A percentile compares a stretch with the other conserved stretches of the same genome.
Evolutionary conservation across 208 protist species (phyloP).

Genomic region (Trichomonas gallinae): DNA sequence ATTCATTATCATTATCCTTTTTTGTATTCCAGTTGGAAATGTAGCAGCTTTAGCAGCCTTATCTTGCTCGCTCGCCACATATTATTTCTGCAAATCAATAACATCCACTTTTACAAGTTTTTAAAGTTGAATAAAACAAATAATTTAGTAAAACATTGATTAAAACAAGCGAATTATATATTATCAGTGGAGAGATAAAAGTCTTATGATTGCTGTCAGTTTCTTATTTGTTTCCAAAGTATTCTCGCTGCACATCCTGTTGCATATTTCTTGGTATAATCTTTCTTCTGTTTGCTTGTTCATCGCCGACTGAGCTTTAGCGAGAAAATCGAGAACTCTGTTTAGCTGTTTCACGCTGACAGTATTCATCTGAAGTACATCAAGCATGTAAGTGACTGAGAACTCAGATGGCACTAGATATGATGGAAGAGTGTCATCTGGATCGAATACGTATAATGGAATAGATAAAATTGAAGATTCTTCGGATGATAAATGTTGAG

Average conservation of each 20-base stretch:
- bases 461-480: background rate
- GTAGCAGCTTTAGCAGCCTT: too few species aligned
- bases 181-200: too few species aligned
- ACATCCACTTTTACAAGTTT: too few species aligned
- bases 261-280: background rate
- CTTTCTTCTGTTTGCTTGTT: background rate
- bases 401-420: background rate
- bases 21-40: too few species aligned
- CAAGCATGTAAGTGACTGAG: background rate
- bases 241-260: background rate
- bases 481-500: background rate
- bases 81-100: too few species aligned
- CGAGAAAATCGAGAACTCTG: background rate
- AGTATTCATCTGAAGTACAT: background rate
- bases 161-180: too few species aligned
- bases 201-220: background rate
- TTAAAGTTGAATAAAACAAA: too few species aligned
- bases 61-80: too few species aligned
- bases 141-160: too few species aligned
- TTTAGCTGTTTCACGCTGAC: background rate
- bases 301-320: background rate
- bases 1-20: too few species aligned
- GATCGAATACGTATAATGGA: background rate
- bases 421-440: background rate
- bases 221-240: background rate